phyloP scores from a whole-genome alignment of 345 rosid species.

The Streptanthus diversifolius region DNA sequence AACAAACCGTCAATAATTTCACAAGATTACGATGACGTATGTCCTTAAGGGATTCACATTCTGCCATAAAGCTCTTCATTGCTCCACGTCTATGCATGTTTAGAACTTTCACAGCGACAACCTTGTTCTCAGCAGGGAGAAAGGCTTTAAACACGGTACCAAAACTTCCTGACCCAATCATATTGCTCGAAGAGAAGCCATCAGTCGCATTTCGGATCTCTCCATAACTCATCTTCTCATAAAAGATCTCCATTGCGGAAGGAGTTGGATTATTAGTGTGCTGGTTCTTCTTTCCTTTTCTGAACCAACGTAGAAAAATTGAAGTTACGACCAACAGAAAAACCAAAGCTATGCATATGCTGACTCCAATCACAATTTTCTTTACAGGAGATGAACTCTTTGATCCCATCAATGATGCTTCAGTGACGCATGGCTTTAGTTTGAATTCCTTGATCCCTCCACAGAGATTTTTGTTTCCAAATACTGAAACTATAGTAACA shows the following conservation, averaged over 20 bases:
- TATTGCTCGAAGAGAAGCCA: not conserved
- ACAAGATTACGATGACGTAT: not conserved
- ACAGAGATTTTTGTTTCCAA: not conserved
- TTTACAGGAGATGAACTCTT: not conserved
- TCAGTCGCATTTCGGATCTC: not conserved
- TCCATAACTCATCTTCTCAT: not conserved
- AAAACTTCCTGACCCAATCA: not conserved
- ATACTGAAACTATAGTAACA: not conserved
- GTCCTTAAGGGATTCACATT: not conserved
- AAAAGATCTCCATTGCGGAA: not conserved
- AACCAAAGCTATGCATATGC: not conserved
- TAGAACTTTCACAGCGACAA: not conserved
- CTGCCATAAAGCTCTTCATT: not conserved
- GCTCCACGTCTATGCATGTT: not conserved
- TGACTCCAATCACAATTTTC: not conserved
- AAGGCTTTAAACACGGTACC: not conserved
- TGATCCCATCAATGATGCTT: not conserved
- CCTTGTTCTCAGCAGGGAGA: not conserved
- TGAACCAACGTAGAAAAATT: not conserved
- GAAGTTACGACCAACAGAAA: not conserved
- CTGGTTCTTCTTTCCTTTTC: not conserved
- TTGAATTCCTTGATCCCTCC: not conserved
- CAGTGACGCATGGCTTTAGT: not conserved
- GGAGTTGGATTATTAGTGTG: not conserved
- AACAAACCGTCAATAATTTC: not conserved